Evolutionary conservation across 2,329 filamentous ascomycete genomes (phyloP), one percentile per base, ranked within the genome.

Genomic region (Mycosphaerella arachidis): DNA sequence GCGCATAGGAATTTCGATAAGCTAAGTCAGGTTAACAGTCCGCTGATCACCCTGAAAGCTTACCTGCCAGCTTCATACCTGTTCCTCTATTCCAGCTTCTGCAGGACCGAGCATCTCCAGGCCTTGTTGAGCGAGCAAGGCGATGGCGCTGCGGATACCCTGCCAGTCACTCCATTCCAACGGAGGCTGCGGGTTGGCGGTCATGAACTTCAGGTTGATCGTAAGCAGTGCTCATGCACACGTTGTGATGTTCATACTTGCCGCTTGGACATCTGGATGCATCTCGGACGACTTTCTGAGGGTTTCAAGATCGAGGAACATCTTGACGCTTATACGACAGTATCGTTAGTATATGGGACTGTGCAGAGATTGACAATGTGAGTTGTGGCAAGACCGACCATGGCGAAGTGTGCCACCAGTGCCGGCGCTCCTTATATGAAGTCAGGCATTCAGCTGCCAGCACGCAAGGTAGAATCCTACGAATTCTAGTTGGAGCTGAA

Each of bases 11-110:
- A 76, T 73, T 13, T 40, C 37, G 13, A 40, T 40, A 7, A 40
- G 10, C 37, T n/a, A 8, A 35, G 12, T 35, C 30, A 52, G 24
- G 20, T 27, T 13, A 5, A 18, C 9, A 30, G n/a, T 20, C 56
- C 62, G 66, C 48, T 65, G 65, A 48, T 35, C 8, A 35, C 33
- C 4, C 12, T 72, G 7, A 31, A 52, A 20, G 10, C 16, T 70
- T 58, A 86, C 72, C 33, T 35, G 33, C 33, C 33, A 13, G 1
- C 64, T 68, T 13, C 52, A 30, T 45, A 53, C 16, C 46, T 58
- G 53, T 55, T 59, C 57, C 9, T 54, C 31, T 24, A 56, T 52
- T 8, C 50, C 9, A 8, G 57, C 8, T 18, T 58, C 59, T 30
- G 55, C 10, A 27, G 51, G 48, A 3, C 57, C 57, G 46, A 63